Evolutionary conservation across 805 yeast genomes (phyloP).

Genomic region (Zygoascus bituminiphila): DNA sequence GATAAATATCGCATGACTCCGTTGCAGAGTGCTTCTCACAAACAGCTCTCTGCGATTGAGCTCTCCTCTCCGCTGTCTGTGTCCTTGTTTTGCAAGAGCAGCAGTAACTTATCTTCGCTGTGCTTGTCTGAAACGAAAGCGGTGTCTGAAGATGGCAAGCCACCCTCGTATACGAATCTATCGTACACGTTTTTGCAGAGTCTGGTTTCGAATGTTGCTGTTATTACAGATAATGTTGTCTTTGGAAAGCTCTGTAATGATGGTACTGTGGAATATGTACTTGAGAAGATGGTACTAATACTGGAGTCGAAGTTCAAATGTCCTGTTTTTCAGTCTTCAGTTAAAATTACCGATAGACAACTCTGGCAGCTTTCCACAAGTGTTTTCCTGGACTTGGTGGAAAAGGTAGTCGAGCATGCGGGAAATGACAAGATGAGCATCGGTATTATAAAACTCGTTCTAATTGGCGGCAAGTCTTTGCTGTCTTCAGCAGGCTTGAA

Average conservation of each 20-base stretch:
- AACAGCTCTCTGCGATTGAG: constrained; percentile 33
- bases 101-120: constrained; percentile 2
- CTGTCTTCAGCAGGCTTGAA: constrained; percentile 9
- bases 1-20: constrained; percentile 54
- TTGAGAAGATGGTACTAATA: constrained; percentile 8
- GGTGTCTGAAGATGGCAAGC: constrained; percentile 5
- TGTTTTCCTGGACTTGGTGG: constrained; percentile 10
- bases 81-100: constrained; percentile 6
- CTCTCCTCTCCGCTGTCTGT: constrained; percentile 12
- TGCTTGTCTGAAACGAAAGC: constrained; percentile 5
- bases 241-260: constrained; percentile 1
- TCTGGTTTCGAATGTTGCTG: constrained; percentile 1
- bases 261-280: constrained; percentile 8
- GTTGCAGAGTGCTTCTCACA: constrained; percentile 53
- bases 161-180: constrained; percentile 14
- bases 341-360: constrained; percentile 5
- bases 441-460: constrained; percentile 28
- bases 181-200: constrained; percentile 5
- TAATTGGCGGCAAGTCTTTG: constrained; percentile 24
- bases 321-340: constrained; percentile 8
- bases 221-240: neutral
- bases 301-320: constrained; percentile 16
- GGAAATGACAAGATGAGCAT: constrained; percentile 29
- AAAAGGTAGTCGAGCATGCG: neutral
- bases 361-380: constrained; percentile 20